These are phyloP conservation scores for Steccherinum ochraceum DNA, from an alignment of 768 basidiomycete species.

Conservation along the genomic window DNA sequence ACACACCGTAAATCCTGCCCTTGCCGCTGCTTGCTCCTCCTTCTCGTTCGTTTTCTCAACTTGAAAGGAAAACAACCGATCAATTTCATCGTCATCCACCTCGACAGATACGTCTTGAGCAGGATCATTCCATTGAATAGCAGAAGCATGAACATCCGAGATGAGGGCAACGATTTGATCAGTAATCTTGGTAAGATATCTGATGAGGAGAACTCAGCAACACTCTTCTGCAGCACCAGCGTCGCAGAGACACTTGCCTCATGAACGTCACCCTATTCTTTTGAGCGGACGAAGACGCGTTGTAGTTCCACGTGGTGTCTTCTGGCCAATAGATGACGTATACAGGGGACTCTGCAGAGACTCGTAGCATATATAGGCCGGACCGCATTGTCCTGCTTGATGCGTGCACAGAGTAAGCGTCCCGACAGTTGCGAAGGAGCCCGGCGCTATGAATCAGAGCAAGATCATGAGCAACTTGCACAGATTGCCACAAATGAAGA, in stretches of 20 bases:
- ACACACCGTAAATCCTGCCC: constrained; percentile 41
- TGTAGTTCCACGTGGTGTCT: constrained; percentile 50
- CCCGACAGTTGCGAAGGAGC: too few relatives aligned
- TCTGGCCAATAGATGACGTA: constrained; percentile 62
- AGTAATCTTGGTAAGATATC: constrained; percentile 54
- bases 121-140: constrained; percentile 38
- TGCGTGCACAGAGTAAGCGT: too few relatives aligned
- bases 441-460: too few relatives aligned
- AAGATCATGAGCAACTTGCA: too few relatives aligned
- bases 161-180: constrained; percentile 50
- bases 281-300: constrained; percentile 34
- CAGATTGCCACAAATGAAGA: too few relatives aligned
- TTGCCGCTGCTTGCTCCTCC: constrained; percentile 40
- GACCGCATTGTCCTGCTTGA: constrained; percentile 21
- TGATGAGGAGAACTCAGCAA: constrained; percentile 15
- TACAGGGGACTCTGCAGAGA: constrained; percentile 12
- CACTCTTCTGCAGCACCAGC: background rate
- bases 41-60: constrained; percentile 52
- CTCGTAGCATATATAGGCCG: constrained; percentile 34
- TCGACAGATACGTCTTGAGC: constrained; percentile 17
- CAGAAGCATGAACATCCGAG: constrained; percentile 39
- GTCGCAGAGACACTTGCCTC: too few relatives aligned
- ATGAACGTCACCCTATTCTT: constrained; percentile 57
- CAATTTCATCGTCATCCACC: constrained; percentile 26
- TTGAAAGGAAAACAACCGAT: constrained; percentile 46